These are phyloP conservation scores for Datura wrightii DNA, from an alignment of 257 asterid species.

Conservation along the genomic window DNA sequence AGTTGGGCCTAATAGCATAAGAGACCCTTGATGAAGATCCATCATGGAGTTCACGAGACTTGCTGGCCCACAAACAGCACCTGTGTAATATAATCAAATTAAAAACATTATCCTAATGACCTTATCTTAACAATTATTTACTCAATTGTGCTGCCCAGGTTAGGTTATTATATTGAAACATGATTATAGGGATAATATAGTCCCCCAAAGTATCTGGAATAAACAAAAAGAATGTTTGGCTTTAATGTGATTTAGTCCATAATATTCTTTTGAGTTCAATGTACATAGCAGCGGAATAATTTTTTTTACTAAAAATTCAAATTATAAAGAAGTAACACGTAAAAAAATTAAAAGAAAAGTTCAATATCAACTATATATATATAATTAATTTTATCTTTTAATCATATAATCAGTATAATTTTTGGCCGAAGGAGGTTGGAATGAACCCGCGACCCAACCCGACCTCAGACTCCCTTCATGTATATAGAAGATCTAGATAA, in stretches of 20 bases:
- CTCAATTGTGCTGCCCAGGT: background rate
- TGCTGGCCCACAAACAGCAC: slow-evolving; percentile 92
- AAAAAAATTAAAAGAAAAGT: too few relatives aligned
- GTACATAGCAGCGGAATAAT: too few relatives aligned
- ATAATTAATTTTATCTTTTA: too few relatives aligned
- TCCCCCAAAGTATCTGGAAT: background rate
- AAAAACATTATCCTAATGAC: background rate
- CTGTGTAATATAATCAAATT: slow-evolving; percentile 39
- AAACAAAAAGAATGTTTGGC: background rate
- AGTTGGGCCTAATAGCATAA: slow-evolving; percentile 93
- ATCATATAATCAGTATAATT: too few relatives aligned
- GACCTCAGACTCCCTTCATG: too few relatives aligned
- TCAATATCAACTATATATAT: too few relatives aligned
- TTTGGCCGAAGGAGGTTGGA: too few relatives aligned
- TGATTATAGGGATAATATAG: background rate
- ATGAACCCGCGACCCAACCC: too few relatives aligned
- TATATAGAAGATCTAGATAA: background rate
- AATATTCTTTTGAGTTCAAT: background rate
- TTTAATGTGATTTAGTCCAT: background rate
- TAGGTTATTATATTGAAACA: background rate
- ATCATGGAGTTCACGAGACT: slow-evolving; percentile 87
- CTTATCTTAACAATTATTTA: background rate
- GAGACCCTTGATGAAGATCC: slow-evolving; percentile 89
- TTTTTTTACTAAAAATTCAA: too few relatives aligned
- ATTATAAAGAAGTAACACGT: too few relatives aligned